Conservation (phyloP, 306 rosid genomes). For the Oemleria cerasiformis region DNA sequence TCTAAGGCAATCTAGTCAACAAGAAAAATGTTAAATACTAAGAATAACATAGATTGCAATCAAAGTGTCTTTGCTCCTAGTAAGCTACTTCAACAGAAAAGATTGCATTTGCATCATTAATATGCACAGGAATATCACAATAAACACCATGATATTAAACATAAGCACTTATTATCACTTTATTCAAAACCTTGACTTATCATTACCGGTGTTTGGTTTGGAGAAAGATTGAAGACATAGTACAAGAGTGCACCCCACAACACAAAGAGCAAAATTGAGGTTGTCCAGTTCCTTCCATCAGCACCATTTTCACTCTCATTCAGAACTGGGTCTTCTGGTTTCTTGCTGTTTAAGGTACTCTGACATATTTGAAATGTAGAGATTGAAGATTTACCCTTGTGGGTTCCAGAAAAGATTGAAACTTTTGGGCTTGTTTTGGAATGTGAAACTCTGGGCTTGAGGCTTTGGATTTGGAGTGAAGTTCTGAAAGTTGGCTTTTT, state of each 20-base stretch:
- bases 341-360: constrained; percentile 27
- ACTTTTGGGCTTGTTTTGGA: constrained; percentile 6
- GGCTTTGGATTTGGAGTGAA: constrained; percentile 33
- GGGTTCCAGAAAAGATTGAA: constrained; percentile 15
- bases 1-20: background rate
- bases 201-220: constrained; percentile 86
- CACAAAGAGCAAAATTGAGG: constrained; percentile 62
- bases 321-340: constrained; percentile 37
- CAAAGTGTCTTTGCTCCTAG: background rate
- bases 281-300: constrained; percentile 72
- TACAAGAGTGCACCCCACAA: constrained; percentile 76
- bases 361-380: constrained; percentile 34
- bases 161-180: background rate
- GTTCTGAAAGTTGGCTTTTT: constrained; percentile 18
- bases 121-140: background rate
- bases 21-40: background rate
- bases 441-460: constrained; percentile 16
- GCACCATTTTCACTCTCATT: constrained; percentile 39
- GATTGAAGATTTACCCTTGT: constrained; percentile 17
- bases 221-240: constrained; percentile 69
- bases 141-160: background rate
- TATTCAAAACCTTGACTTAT: background rate
- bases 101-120: background rate
- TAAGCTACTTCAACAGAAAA: background rate
- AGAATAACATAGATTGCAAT: background rate